Conservation (phyloP, 2,329 filamentous ascomycete species). For the Cladosporium cucumerinum region DNA sequence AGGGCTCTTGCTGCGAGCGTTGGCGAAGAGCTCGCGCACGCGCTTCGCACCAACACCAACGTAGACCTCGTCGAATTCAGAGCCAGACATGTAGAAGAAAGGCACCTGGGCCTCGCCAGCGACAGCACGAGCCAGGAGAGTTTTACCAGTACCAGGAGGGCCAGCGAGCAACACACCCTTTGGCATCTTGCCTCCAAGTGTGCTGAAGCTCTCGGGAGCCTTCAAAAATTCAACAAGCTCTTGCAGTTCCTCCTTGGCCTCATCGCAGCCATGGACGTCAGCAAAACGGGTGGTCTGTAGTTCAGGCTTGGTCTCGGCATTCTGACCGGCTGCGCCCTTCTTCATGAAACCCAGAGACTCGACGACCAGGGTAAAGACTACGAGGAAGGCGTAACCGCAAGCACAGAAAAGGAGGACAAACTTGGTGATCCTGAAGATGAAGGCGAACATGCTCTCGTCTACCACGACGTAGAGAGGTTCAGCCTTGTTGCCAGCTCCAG, state of each 20-base stretch:
- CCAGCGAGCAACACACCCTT: constrained; percentile 95
- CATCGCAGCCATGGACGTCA: constrained; percentile 95
- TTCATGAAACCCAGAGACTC: constrained; percentile 77
- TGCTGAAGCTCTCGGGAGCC: constrained; percentile 88
- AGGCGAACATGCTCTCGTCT: constrained; percentile 76
- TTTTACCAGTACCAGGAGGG: constrained; percentile 96
- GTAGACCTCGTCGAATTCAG: constrained; percentile 97
- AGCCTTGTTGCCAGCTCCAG: constrained; percentile 69
- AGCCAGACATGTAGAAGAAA: constrained; percentile 99
- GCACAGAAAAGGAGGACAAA: constrained; percentile 77
- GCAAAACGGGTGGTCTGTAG: constrained; percentile 86
- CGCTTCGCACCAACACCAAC: constrained; percentile 96
- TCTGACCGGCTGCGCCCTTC: constrained; percentile 67
- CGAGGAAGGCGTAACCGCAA: constrained; percentile 73
- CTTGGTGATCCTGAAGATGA: constrained; percentile 87
- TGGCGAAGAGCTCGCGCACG: constrained; percentile 85
- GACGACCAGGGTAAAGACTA: constrained; percentile 75
- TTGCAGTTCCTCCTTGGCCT: constrained; percentile 96
- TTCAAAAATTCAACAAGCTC: constrained; percentile 95
- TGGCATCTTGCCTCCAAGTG: constrained; percentile 90
- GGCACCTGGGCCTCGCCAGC: constrained; percentile 95
- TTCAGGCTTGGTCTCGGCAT: constrained; percentile 86
- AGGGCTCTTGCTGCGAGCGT: constrained; percentile 80
- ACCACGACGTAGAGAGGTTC: constrained; percentile 94
- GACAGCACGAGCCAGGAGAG: constrained; percentile 87